Percentiles rank a stretch among this genome's conserved stretches.
Conservation (phyloP, 768 basidiomycete species). For the Antrodiella citrinella region DNA sequence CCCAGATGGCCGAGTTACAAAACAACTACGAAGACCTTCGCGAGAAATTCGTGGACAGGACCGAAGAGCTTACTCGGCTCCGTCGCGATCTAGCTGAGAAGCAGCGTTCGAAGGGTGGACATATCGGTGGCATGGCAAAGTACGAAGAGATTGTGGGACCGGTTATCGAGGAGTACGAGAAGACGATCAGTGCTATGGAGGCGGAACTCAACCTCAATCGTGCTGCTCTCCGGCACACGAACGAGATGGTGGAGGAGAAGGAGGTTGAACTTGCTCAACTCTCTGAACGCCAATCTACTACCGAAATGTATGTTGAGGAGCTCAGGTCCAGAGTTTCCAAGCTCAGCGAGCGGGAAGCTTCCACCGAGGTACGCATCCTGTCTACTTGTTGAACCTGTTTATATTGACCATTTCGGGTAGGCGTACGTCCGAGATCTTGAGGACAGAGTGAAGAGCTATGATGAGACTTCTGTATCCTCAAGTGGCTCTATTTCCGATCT, state of each 20-base stretch:
- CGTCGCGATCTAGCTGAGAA: slow-evolving; percentile 72
- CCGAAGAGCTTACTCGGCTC: slow-evolving; percentile 77
- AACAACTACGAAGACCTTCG: slow-evolving; percentile 80
- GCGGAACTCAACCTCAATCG: slow-evolving; percentile 83
- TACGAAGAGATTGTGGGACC: slow-evolving; percentile 95
- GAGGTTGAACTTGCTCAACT: slow-evolving; percentile 69
- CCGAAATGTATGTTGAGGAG: slow-evolving; percentile 84
- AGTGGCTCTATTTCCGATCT: slow-evolving; percentile 78
- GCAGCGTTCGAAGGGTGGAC: slow-evolving; percentile 52
- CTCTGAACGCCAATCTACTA: slow-evolving; percentile 62
- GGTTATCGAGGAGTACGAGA: slow-evolving; percentile 98
- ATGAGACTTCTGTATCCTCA: slow-evolving; percentile 70
- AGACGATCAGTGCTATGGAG: slow-evolving; percentile 92
- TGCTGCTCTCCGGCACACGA: slow-evolving; percentile 82
- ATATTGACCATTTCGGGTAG: slow-evolving; percentile 30
- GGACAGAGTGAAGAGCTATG: slow-evolving; percentile 78
- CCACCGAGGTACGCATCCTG: slow-evolving; percentile 69
- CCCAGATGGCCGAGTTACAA: slow-evolving; percentile 78
- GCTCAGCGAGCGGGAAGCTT: slow-evolving; percentile 79
- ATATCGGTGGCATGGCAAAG: slow-evolving; percentile 52
- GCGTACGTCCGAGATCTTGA: slow-evolving; percentile 92
- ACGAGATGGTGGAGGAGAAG: slow-evolving; percentile 89
- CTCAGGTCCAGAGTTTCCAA: slow-evolving; percentile 73
- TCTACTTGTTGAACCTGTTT: slow-evolving; percentile 1
- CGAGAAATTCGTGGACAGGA: slow-evolving; percentile 80